phyloP scores from a whole-genome alignment of 2,329 filamentous ascomycete species.

The Beauveria australis region DNA sequence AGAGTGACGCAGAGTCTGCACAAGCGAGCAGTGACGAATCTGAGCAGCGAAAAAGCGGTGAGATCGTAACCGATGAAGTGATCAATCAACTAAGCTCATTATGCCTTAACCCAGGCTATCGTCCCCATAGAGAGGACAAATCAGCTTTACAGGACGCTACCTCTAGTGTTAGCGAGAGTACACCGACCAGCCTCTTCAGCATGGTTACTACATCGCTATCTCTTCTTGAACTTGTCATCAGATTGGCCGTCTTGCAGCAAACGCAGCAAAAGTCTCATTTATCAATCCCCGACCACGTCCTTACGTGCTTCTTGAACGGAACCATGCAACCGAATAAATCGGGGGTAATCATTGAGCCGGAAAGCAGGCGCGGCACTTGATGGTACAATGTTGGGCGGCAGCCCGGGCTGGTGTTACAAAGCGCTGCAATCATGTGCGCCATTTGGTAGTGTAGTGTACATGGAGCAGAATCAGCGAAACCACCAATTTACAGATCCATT shows the following conservation, averaged over 20 bases:
- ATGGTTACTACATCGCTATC: slow-evolving; percentile 54
- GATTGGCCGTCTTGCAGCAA: slow-evolving; percentile 79
- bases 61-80: slow-evolving; percentile 3
- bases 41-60: slow-evolving; percentile 23
- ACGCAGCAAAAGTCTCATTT: slow-evolving; percentile 85
- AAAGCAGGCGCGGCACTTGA: background rate
- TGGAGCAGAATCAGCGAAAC: slow-evolving; percentile 26
- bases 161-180: background rate
- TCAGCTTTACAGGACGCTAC: background rate
- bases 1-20: slow-evolving; percentile 12
- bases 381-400: background rate
- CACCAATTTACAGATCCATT: slow-evolving; percentile 40
- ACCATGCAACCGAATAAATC: background rate
- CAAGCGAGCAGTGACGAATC: slow-evolving; percentile 40
- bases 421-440: background rate
- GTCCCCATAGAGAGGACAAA: background rate
- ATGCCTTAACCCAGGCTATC: background rate
- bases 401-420: background rate
- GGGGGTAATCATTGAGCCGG: background rate
- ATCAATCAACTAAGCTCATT: background rate
- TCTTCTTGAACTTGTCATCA: slow-evolving; percentile 79
- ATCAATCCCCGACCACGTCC: slow-evolving; percentile 80
- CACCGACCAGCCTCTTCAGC: slow-evolving; percentile 30
- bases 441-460: background rate
- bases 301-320: slow-evolving; percentile 68